phyloP scores from a whole-genome alignment of 352 stramenopile genomes.

The Plasmopara halstedii region DNA sequence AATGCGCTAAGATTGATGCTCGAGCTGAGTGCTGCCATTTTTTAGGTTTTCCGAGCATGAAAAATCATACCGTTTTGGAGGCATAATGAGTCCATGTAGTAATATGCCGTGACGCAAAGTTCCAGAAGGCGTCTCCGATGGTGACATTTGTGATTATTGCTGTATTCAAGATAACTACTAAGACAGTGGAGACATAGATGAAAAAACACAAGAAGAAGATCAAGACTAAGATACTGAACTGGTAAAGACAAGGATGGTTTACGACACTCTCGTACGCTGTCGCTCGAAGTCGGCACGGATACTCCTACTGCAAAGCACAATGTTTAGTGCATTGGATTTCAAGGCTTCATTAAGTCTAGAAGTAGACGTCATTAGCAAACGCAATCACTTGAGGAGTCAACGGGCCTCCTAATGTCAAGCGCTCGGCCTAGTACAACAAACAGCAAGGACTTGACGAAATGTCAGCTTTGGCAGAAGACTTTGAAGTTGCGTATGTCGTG shows the following conservation, averaged over 20 bases:
- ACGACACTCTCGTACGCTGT: too few species aligned
- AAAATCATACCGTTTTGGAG: not conserved
- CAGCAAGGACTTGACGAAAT: not conserved
- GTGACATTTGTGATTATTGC: not conserved
- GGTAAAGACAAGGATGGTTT: not conserved
- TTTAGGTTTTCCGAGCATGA: not conserved
- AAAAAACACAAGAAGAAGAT: not conserved
- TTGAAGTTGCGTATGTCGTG: too few species aligned
- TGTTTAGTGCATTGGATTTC: too few species aligned
- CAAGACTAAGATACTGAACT: too few species aligned
- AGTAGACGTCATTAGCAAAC: not conserved
- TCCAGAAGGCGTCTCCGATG: not conserved
- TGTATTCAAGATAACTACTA: not conserved
- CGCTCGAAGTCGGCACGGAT: too few species aligned
- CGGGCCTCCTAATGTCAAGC: not conserved
- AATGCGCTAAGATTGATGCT: not conserved
- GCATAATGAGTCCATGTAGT: not conserved
- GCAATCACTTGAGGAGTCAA: not conserved
- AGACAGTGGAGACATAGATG: not conserved
- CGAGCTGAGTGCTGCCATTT: not conserved
- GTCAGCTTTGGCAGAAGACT: too few species aligned
- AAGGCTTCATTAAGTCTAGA: not conserved
- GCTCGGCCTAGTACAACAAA: not conserved
- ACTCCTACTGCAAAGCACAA: too few species aligned
- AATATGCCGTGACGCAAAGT: not conserved